A percentile compares a stretch with the other conserved stretches of the same genome.
Conservation (phyloP, 164 flowering plant species). For the Aristolochia fimbriata region DNA sequence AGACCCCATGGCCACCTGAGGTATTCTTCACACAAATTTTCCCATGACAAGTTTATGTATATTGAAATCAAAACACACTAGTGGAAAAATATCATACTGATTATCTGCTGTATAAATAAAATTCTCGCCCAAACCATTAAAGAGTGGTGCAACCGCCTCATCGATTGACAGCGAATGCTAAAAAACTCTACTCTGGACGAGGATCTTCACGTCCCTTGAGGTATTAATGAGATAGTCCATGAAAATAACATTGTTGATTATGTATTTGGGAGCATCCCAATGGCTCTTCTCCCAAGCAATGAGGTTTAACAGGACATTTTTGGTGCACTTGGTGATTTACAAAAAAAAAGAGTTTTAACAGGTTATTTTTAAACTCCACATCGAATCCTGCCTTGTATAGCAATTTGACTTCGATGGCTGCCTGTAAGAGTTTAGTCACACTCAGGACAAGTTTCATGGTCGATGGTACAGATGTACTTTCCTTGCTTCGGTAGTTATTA, state of each 20-base stretch:
- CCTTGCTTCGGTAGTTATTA: too few relatives aligned
- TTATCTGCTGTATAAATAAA: neutral
- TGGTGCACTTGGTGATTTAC: neutral
- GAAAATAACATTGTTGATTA: neutral
- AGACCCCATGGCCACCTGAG: neutral
- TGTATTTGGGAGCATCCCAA: neutral
- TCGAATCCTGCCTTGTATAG: neutral
- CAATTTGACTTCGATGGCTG: neutral
- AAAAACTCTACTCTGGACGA: neutral
- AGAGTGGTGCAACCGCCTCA: neutral
- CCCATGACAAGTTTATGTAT: neutral
- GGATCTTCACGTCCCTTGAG: neutral
- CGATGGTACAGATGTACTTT: neutral
- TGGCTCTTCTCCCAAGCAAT: neutral
- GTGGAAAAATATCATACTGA: too few relatives aligned
- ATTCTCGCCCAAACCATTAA: neutral
- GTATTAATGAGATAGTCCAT: neutral
- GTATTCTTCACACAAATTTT: neutral
- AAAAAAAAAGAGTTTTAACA: neutral
- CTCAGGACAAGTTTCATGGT: too few relatives aligned
- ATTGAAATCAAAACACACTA: neutral
- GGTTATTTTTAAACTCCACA: neutral
- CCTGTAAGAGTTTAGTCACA: neutral
- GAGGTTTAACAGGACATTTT: neutral
- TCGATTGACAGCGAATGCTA: neutral